A percentile compares a stretch with the other conserved stretches of the same genome.
Conservation (phyloP, 2,329 filamentous ascomycete genomes). For the Penicillium sp. region DNA sequence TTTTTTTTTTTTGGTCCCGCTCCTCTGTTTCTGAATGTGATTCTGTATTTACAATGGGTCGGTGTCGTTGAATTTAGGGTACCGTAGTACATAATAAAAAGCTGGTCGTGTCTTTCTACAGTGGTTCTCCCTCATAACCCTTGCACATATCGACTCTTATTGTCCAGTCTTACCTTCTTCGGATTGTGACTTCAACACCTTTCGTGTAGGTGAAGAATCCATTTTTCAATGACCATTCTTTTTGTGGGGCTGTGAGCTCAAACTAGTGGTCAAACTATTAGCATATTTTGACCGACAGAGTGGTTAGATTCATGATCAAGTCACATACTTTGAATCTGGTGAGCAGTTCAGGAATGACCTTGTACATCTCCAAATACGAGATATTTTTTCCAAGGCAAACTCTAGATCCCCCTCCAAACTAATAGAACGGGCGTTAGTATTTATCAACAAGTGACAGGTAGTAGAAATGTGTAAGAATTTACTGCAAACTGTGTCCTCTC, state of each 20-base stretch:
- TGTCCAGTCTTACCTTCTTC: no score
- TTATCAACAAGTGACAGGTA: background rate
- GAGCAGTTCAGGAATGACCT: constrained; percentile 14
- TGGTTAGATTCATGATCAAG: background rate
- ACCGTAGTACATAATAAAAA: constrained; percentile 16
- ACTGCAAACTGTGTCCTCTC: constrained; percentile 13
- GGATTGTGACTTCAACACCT: background rate
- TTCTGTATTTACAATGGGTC: constrained; percentile 13
- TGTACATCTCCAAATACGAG: constrained; percentile 18
- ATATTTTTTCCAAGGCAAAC: constrained; percentile 21
- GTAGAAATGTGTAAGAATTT: background rate
- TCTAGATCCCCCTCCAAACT: constrained; percentile 12
- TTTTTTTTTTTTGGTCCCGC: background rate
- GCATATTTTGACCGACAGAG: constrained; percentile 2
- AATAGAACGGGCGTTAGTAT: background rate
- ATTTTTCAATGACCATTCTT: constrained; percentile 14
- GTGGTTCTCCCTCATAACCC: no score
- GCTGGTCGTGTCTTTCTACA: background rate
- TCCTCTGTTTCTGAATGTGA: background rate
- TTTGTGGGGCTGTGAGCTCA: constrained; percentile 9
- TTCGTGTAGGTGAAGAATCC: constrained; percentile 17
- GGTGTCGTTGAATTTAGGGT: constrained; percentile 1
- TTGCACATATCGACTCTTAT: no score
- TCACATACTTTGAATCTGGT: constrained; percentile 5
- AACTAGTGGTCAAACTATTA: constrained; percentile 8